These are phyloP conservation scores for Teratosphaeria epicoccoides DNA, from an alignment of 2,329 filamentous ascomycete species.

Conservation along the genomic window DNA sequence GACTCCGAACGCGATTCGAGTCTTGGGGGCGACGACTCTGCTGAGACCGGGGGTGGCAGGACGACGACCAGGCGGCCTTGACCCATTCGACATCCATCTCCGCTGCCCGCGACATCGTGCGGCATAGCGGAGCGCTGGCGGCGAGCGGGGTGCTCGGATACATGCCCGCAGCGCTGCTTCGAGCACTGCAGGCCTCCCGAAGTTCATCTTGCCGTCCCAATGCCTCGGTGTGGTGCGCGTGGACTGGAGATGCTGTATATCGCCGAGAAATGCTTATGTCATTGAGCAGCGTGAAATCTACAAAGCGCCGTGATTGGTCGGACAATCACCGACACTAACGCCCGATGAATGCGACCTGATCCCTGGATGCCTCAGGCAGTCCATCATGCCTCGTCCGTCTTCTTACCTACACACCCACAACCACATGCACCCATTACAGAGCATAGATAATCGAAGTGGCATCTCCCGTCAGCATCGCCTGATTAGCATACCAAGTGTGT, in stretches of 20 bases:
- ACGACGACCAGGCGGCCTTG: constrained; percentile 11
- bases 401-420: not conserved
- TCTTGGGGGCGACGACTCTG: constrained; percentile 30
- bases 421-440: too few relatives aligned
- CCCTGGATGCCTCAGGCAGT: too few relatives aligned
- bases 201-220: not conserved
- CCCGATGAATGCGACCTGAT: too few relatives aligned
- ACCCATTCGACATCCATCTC: constrained; percentile 17
- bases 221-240: not conserved
- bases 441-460: too few relatives aligned
- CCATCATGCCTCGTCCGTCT: too few relatives aligned
- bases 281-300: not conserved
- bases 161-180: constrained; percentile 10
- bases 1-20: constrained; percentile 36
- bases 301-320: not conserved
- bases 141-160: constrained; percentile 7
- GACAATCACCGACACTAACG: not conserved
- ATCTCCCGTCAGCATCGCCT: too few relatives aligned
- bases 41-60: constrained; percentile 26
- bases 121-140: not conserved
- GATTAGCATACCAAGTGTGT: too few relatives aligned
- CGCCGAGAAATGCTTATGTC: not conserved
- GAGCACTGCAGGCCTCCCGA: not conserved
- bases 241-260: not conserved
- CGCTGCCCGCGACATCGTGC: constrained; percentile 10